These are phyloP conservation scores for Cercospora sesami DNA, from an alignment of 2,329 filamentous ascomycete genomes.

Conservation along the genomic window DNA sequence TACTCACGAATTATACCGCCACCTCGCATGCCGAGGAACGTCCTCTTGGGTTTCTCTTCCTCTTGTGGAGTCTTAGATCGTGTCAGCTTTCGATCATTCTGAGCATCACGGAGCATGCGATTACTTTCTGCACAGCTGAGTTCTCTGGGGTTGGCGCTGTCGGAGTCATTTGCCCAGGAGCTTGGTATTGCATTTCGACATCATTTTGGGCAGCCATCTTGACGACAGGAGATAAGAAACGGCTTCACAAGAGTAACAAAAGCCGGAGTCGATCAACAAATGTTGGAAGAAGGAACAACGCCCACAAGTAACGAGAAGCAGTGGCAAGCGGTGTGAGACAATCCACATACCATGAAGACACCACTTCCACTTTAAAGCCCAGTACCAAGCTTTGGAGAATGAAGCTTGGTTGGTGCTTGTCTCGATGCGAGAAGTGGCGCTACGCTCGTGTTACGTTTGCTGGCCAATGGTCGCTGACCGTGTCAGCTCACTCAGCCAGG, in stretches of 20 bases:
- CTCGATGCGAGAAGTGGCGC: neutral
- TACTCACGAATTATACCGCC: conserved; percentile 33
- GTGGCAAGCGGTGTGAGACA: neutral
- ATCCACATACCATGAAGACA: neutral
- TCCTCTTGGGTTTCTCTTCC: conserved; percentile 30
- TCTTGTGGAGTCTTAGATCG: neutral
- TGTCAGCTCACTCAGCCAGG: neutral
- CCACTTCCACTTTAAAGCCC: neutral
- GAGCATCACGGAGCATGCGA: neutral
- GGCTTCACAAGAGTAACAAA: neutral
- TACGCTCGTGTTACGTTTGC: neutral
- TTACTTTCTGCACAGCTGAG: neutral
- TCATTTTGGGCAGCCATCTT: conserved; percentile 26
- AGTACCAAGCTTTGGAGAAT: neutral
- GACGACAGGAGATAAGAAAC: neutral
- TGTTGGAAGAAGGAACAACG: neutral
- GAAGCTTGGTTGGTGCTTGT: neutral
- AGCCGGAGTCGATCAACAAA: neutral
- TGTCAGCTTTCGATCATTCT: neutral
- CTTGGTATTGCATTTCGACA: conserved; percentile 32
- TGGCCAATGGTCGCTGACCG: neutral
- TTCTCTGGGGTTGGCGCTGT: conserved; percentile 10
- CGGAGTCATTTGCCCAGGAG: conserved; percentile 22
- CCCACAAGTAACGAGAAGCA: neutral
- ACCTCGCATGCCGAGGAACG: conserved; percentile 34